Conservation (phyloP, 169 alveolate genomes). For the Plasmodium vivax region DNA sequence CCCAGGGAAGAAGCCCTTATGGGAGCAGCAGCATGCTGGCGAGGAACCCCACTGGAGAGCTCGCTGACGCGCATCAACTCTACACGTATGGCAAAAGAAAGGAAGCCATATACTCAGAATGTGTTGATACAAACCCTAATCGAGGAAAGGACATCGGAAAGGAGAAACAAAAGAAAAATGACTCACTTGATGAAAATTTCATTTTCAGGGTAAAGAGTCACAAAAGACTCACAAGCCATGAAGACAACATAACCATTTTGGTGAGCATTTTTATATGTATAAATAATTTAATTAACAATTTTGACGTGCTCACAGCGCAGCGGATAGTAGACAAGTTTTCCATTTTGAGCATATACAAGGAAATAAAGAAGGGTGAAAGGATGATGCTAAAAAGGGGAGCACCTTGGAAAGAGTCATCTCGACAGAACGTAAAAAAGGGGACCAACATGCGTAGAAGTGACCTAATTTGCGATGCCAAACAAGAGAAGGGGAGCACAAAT, state of each 20-base stretch:
- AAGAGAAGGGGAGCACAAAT: neutral
- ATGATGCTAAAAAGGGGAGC: neutral
- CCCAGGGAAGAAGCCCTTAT: neutral
- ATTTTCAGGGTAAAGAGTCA: conserved; percentile 16
- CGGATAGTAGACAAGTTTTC: conserved; percentile 4
- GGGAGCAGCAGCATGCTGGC: neutral
- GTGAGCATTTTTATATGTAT: conserved; percentile 59
- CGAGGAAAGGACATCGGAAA: neutral
- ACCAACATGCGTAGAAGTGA: neutral
- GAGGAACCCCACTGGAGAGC: neutral
- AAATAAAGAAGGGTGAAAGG: conserved; percentile 8
- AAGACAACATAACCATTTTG: neutral
- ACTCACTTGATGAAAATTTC: neutral
- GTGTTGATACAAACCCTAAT: neutral
- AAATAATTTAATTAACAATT: conserved; percentile 58
- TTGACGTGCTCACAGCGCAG: conserved; percentile 23
- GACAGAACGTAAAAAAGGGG: neutral
- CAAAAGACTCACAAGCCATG: neutral
- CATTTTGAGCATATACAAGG: conserved; percentile 10
- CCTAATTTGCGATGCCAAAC: neutral
- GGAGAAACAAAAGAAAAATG: conserved; percentile 1
- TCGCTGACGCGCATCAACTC: neutral
- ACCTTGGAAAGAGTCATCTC: neutral
- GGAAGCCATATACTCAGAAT: neutral
- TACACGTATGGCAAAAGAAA: neutral